These are phyloP conservation scores for Pachysandra terminalis DNA, from an alignment of 164 flowering plant genomes.

Conservation along the genomic window DNA sequence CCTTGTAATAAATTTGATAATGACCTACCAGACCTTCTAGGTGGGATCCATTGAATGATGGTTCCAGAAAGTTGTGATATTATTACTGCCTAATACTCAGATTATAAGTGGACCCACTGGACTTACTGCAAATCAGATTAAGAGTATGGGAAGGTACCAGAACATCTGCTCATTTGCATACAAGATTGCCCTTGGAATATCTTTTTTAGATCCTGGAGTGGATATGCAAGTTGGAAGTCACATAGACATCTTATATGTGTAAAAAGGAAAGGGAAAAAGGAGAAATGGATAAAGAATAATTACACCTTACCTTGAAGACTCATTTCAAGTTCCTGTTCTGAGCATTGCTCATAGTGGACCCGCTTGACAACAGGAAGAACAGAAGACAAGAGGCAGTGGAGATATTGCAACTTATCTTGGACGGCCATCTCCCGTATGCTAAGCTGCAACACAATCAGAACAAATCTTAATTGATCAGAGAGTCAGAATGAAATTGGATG, in stretches of 20 bases:
- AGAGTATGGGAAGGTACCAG: conserved; percentile 50
- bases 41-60: not conserved
- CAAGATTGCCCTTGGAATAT: conserved; percentile 66
- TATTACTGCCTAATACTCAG: not conserved
- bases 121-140: conserved; percentile 3
- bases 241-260: not conserved
- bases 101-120: not conserved
- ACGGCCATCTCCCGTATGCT: conserved; percentile 71
- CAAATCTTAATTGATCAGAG: not conserved
- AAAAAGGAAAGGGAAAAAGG: not conserved
- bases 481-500: not conserved
- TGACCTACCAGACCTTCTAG: not conserved
- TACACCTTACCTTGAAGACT: conserved; percentile 56
- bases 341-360: conserved; percentile 72
- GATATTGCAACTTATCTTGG: conserved; percentile 72
- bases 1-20: not conserved
- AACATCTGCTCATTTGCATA: conserved; percentile 94
- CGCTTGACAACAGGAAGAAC: conserved; percentile 82
- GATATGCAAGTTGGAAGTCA: conserved; percentile 8
- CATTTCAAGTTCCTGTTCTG: conserved; percentile 76
- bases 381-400: conserved; percentile 63
- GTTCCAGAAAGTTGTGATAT: not conserved
- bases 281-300: conserved; percentile 6
- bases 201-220: conserved; percentile 56
- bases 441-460: conserved; percentile 37